Evolutionary conservation across 495 filamentous ascomycete species (phyloP), one percentile per base, ranked within the genome.

Genomic region (Cladorrhinum samala): DNA sequence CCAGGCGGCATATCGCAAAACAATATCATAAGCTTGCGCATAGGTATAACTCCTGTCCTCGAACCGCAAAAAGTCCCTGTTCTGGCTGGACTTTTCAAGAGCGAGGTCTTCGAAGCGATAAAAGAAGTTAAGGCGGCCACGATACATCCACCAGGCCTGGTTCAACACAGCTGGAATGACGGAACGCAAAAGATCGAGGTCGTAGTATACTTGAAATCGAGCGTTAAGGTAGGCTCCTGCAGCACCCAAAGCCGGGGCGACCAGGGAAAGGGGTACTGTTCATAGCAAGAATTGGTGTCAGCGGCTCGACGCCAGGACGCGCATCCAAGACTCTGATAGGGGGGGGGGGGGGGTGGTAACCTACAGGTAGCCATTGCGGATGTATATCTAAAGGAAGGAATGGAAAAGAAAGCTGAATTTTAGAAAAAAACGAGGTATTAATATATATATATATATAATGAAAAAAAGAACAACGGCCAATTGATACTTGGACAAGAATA

Each of bases 161-260:
- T 62, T 68, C n/a, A 80, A 18, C 14, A 65, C 50, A 23, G 75
- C 68, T 8, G 70, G 72, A 17, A 80, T 16, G 27, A 80, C 54
- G 25, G 76, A 68, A 20, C 61, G 65, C 48, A 95, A 60, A 1
- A 89, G 58, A 8, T 59, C 55, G 14, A 72, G 57, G 66, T 96
- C 92, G 65, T 90, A 82, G 53, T 69, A 79, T 27, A 95, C 53
- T 2, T 79, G 77, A 54, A 72, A 79, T 67, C 79, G 81, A 6
- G 86, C 93, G 63, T 95, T 91, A 47, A 94, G 68, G 65, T 96
- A 98, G 21, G 89, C 87, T 24, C 86, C 76, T 0, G 77, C 75
- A 5, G 86, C 84, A 16, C 81, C 80, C 24, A 82, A 77, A 19
- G 83, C 86, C 18, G 90, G 85, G 23, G 79, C 67, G 11, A 81